A percentile compares a stretch with the other conserved stretches of the same genome.
phyloP scores from a whole-genome alignment of 805 yeast genomes.

The Helenozyma baotianmanensis region DNA sequence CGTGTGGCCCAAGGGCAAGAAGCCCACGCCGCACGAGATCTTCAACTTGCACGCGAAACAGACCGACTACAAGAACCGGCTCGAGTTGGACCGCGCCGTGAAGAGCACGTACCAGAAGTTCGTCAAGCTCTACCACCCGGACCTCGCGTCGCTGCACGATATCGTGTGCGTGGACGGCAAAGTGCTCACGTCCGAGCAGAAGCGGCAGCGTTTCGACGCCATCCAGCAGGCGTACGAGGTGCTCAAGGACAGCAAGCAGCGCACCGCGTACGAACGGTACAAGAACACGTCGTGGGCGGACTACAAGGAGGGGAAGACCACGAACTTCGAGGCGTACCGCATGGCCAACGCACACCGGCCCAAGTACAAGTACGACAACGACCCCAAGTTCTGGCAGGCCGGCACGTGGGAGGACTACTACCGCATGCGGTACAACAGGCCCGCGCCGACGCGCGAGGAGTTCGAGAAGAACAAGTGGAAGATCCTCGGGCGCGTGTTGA shows the following conservation, averaged over 20 bases:
- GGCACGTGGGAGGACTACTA: constrained; percentile 64
- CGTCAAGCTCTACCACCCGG: constrained; percentile 84
- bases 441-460: constrained; percentile 39
- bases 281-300: constrained; percentile 26
- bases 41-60: constrained; percentile 35
- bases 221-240: constrained; percentile 37
- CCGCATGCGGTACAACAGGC: constrained; percentile 33
- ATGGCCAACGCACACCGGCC: constrained; percentile 36
- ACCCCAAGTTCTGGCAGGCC: constrained; percentile 54
- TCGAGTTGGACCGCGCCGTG: constrained; percentile 48
- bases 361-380: constrained; percentile 25
- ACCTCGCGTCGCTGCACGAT: constrained; percentile 32
- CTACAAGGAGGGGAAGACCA: constrained; percentile 18
- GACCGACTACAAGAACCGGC: constrained; percentile 36
- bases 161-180: constrained; percentile 25
- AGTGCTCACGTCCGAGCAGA: constrained; percentile 27
- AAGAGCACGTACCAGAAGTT: constrained; percentile 29
- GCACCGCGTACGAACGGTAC: constrained; percentile 26
- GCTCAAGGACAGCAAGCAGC: constrained; percentile 51
- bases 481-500: constrained; percentile 37
- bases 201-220: constrained; percentile 27
- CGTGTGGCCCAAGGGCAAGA: constrained; percentile 53
- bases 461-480: constrained; percentile 40
- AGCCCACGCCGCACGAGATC: constrained; percentile 71
- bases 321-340: constrained; percentile 30